These are phyloP conservation scores for Dactylonectria estremocensis DNA, from an alignment of 2,329 filamentous ascomycete species.

Conservation along the genomic window DNA sequence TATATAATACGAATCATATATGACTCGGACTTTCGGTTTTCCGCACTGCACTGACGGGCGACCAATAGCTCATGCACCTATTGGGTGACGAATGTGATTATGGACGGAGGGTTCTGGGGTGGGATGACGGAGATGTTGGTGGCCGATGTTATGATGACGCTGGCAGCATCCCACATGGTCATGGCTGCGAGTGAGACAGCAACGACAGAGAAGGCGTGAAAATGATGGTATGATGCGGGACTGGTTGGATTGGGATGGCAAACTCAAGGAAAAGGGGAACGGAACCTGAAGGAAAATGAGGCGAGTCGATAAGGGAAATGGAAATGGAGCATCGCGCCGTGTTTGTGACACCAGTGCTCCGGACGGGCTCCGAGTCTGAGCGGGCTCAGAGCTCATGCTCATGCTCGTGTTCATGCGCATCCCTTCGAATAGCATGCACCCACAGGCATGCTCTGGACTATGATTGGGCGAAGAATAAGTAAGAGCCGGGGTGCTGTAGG, in stretches of 20 bases:
- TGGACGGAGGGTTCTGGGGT: neutral
- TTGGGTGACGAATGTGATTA: neutral
- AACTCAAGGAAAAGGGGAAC: neutral
- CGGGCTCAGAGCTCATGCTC: neutral
- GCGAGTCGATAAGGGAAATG: neutral
- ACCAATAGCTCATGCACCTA: neutral
- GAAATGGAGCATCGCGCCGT: neutral
- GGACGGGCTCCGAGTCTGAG: neutral
- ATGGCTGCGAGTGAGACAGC: neutral
- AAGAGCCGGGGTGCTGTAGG: slow-evolving; percentile 1
- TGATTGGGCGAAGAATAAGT: neutral
- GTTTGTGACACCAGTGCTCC: slow-evolving; percentile 5
- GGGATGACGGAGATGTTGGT: neutral
- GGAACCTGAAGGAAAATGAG: neutral
- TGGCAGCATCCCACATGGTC: neutral
- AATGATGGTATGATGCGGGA: neutral
- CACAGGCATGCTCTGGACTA: neutral
- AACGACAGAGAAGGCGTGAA: neutral
- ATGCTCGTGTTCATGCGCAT: neutral
- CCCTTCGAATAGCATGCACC: neutral
- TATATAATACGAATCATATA: slow-evolving; percentile 29
- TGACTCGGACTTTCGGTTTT: neutral
- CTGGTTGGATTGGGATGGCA: neutral
- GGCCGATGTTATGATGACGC: neutral
- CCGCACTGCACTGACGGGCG: neutral